phyloP scores from a whole-genome alignment of 2,329 filamentous ascomycete species.

The Penicillium sp. region DNA sequence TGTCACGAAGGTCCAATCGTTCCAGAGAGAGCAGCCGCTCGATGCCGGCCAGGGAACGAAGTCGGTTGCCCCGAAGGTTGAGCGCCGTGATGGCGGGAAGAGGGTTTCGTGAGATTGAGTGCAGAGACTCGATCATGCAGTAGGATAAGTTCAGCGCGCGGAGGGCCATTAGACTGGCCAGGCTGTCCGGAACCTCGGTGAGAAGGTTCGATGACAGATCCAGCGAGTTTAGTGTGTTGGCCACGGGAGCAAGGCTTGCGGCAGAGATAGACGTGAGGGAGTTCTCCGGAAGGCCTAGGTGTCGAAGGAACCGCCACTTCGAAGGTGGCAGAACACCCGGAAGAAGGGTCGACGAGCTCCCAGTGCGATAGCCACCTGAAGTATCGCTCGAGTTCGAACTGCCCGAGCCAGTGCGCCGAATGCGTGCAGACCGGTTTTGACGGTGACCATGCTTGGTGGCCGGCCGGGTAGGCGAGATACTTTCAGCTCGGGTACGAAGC shows the following conservation, averaged over 20 bases:
- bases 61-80: conserved; percentile 84
- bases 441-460: conserved; percentile 67
- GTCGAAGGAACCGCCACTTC: conserved; percentile 93
- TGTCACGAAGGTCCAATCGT: conserved; percentile 86
- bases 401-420: conserved; percentile 82
- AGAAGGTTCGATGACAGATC: conserved; percentile 93
- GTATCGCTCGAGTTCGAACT: conserved; percentile 80
- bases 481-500: conserved; percentile 56
- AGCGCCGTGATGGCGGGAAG: conserved; percentile 90
- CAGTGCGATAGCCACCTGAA: conserved; percentile 52
- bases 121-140: conserved; percentile 95
- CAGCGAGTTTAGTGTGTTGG: conserved; percentile 84
- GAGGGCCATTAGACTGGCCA: conserved; percentile 81
- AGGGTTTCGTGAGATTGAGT: conserved; percentile 77
- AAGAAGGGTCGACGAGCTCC: conserved; percentile 76
- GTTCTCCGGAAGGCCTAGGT: conserved; percentile 90
- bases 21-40: conserved; percentile 87
- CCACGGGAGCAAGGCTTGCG: conserved; percentile 73
- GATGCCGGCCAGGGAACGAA: conserved; percentile 82
- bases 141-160: conserved; percentile 90
- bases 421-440: conserved; percentile 68
- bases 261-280: conserved; percentile 76
- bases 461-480: conserved; percentile 77
- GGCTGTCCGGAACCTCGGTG: conserved; percentile 86
- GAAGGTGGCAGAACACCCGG: conserved; percentile 71